phyloP scores from a whole-genome alignment of 2,329 filamentous ascomycete species.

The Cladosporium sp. region DNA sequence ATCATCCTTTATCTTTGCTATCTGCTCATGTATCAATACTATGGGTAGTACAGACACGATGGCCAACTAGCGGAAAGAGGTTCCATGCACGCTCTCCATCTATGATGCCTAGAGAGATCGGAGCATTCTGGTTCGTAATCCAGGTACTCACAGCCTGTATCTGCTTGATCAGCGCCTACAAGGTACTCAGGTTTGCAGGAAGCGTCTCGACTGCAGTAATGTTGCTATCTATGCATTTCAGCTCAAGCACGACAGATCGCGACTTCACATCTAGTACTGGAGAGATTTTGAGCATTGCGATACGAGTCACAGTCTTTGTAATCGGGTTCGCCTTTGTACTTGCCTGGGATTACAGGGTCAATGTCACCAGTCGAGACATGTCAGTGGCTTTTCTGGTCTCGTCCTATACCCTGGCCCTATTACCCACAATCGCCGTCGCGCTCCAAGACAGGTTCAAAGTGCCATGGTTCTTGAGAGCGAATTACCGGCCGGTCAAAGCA shows the following conservation, averaged over 20 bases:
- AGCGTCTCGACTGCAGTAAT: neutral
- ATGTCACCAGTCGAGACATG: neutral
- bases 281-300: no score
- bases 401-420: neutral
- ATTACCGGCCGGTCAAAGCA: no score
- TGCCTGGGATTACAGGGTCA: neutral
- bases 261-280: no score
- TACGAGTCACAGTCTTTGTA: neutral
- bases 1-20: no score
- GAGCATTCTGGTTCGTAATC: neutral
- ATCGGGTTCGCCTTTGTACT: neutral
- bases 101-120: no score
- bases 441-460: no score
- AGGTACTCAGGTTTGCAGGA: neutral
- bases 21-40: no score
- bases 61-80: no score
- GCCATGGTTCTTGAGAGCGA: no score
- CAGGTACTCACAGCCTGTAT: neutral
- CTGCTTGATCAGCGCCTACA: neutral
- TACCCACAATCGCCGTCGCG: neutral
- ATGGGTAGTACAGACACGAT: no score
- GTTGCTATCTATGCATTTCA: neutral
- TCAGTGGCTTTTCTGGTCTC: neutral
- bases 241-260: no score
- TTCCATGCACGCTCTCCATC: no score